Conservation (phyloP, 352 stramenopile genomes). For the Albugo laibachii region DNA sequence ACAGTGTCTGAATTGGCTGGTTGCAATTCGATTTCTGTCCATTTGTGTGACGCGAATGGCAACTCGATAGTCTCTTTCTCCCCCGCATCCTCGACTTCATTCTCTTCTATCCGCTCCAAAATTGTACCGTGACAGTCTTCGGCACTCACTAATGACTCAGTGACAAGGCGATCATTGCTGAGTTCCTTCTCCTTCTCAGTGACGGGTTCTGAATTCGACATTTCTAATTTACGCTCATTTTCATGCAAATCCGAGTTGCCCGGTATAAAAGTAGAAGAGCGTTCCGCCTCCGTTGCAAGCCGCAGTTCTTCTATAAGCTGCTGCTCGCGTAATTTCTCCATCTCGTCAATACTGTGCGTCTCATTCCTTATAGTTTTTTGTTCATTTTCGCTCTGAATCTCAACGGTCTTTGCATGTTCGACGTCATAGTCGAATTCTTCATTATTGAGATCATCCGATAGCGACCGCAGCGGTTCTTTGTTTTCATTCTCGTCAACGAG, state of each 20-base stretch:
- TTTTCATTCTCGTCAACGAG: too few species aligned
- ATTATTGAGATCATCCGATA: too few species aligned
- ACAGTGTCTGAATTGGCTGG: background rate
- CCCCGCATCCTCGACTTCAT: slow-evolving; percentile 10
- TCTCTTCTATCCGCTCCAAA: slow-evolving; percentile 7
- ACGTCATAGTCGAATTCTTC: too few species aligned
- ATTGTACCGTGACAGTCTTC: background rate
- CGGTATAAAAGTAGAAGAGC: slow-evolving; percentile 18
- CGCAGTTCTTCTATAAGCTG: too few species aligned
- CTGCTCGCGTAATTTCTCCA: too few species aligned
- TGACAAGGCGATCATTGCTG: background rate
- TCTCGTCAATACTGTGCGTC: too few species aligned
- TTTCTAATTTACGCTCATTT: background rate
- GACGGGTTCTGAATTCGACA: background rate
- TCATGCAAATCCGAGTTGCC: background rate
- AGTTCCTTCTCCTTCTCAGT: background rate
- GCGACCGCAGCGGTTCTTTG: too few species aligned
- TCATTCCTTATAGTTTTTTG: too few species aligned
- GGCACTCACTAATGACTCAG: background rate
- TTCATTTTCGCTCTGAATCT: too few species aligned
- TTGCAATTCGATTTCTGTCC: slow-evolving; percentile 27
- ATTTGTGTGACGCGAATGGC: slow-evolving; percentile 13
- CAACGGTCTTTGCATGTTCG: too few species aligned
- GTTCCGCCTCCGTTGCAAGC: slow-evolving; percentile 5
- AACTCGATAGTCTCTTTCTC: slow-evolving; percentile 3